Evolutionary conservation across 192 early-diverging fungal genomes (phyloP), one percentile per base, ranked within the genome.

Genomic region (Gonapodya prolifera): DNA sequence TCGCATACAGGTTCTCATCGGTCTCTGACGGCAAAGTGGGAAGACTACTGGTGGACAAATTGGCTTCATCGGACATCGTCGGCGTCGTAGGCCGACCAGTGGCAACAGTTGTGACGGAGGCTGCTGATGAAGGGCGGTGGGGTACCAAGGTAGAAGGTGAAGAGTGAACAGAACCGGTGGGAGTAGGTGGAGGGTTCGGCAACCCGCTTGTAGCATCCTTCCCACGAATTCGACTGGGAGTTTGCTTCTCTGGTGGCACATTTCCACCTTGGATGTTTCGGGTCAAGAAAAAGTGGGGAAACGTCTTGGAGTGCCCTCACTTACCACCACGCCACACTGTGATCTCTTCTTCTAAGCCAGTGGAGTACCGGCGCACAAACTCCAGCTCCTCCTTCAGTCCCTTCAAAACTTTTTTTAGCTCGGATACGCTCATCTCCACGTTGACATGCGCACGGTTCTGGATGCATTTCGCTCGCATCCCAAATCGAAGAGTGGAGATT

Each of bases 401-500:
- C 84, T 96, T 98, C 79, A 99, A 88, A 76, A 98, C 84, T 0
- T 86, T 86, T 87, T 99, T 99, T 83, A 99, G 92, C 82, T 99
- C 98, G 18, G 91, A 90, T 1, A 95, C 91, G 70, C 91, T 93
- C 71, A 98, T 89, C 83, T 99, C 98, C 76, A 94, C 92, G 83
- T 99, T 99, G 82, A 99, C 89, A 88, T 95, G 97, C 83, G 98
- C 96, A 89, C 98, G 98, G 90, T 99, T 99, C 91, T 97, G 98
- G 85, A 99, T 99, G 77, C 93, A 92, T 88, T 99, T 99, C 75
- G 98, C 98, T 80, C 85, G 89, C 88, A 95, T 96, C 83, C 98
- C 98, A 81, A 99, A 99, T 34, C 97, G 88, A 74, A 99, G 85
- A 0, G 96, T 98, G 70, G 92, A 88, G 2, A 98, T 82, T 0